These are phyloP conservation scores for Nakaseomyces delphensis DNA, from an alignment of 1,139 yeast species.

Conservation along the genomic window DNA sequence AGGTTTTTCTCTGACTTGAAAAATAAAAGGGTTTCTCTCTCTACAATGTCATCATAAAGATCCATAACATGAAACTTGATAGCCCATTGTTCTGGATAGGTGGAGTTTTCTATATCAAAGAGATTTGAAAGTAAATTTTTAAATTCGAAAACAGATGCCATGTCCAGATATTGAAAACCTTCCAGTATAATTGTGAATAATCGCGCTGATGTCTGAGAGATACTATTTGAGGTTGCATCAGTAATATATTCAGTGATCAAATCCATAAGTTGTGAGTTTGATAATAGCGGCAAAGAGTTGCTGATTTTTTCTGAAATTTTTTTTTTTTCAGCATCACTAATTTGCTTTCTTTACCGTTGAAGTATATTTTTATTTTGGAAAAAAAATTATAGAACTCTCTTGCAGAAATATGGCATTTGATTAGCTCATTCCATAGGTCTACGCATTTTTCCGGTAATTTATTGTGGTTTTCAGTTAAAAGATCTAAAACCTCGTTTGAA, in stretches of 20 bases:
- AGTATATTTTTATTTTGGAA: constrained; percentile 8
- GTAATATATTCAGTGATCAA: constrained; percentile 37
- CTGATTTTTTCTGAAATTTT: constrained; percentile 36
- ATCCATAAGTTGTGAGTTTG: constrained; percentile 28
- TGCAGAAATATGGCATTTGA: constrained; percentile 45
- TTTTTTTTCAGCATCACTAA: neutral
- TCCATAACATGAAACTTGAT: constrained; percentile 41
- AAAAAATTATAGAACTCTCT: constrained; percentile 52
- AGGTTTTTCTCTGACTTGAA: constrained; percentile 5
- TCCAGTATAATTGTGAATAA: neutral
- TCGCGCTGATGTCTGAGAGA: neutral
- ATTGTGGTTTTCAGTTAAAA: constrained; percentile 21
- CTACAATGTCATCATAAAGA: constrained; percentile 39
- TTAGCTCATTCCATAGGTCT: constrained; percentile 35
- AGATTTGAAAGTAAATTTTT: constrained; percentile 20
- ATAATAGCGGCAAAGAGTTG: constrained; percentile 33
- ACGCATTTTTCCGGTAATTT: constrained; percentile 13
- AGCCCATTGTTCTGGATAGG: constrained; percentile 36
- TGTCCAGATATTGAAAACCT: neutral
- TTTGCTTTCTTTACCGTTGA: neutral
- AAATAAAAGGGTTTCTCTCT: constrained; percentile 16
- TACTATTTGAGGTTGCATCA: constrained; percentile 6
- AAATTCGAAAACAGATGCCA: constrained; percentile 14
- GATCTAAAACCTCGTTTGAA: constrained; percentile 30
- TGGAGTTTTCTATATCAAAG: constrained; percentile 18